Base-by-base conservation (phyloP, 805 yeast species). In the Lipomyces anomalus region DNA sequence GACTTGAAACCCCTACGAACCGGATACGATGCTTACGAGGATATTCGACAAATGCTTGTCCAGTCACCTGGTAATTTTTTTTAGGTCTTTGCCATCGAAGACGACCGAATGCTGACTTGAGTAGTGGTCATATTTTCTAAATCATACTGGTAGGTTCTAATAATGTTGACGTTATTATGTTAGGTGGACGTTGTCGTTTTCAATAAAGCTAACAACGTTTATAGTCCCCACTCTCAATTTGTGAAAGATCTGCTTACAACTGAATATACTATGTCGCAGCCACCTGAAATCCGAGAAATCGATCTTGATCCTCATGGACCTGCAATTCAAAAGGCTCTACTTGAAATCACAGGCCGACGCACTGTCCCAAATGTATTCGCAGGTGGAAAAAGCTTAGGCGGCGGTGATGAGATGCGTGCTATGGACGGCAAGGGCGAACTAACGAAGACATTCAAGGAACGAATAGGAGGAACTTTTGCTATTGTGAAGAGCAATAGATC, bases 291-390 rank as follows among this genome's bases (percentile, higher is more conserved):
- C 43, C 85, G 90, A 16, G 97, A 90, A 61, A 71, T 90, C 42
- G 97, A 90, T 65, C 72, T 71, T 58, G 95, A 87, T 62, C 71
- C 74, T 40, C 74, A 86, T 61, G 97, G 97, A 1, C 63, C 67
- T 2, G 82, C 75, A 50, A 71, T 92, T 49, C 97, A 89, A 65
- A 75, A 70, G 16, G 82, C 82, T 63, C 72, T 92, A 42, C 82
- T 73, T 16, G 69, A 72, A 41, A 64, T 73, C 46, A 78, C 95
- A 3, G 94, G 92, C 4, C 78, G 96, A 56, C 67, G 67, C 23
- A 90, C 97, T 0, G 98, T 92, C 11, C 98, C 98, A 22, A 92
- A 92, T 61, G 75, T 92, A 18, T 71, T 86, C 43, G 75, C 90
- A 43, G 82, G 80, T 45, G 82, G 84, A 6, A 63, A 74, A 22